phyloP scores from a whole-genome alignment of 129 eudicot genomes.

The Pulicaria dysenterica region DNA sequence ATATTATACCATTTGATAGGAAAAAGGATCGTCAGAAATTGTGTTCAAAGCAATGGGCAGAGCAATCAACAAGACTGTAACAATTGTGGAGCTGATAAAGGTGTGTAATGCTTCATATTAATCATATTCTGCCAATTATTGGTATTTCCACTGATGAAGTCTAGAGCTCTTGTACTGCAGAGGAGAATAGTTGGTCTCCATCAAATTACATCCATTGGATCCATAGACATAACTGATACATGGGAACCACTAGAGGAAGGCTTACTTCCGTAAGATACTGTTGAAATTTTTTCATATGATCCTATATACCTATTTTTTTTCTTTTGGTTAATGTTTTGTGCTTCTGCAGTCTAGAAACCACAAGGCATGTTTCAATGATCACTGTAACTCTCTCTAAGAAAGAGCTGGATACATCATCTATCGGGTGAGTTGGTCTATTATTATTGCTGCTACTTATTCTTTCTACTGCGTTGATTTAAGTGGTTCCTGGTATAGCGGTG shows the following conservation, averaged over 20 bases:
- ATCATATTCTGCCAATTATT: neutral
- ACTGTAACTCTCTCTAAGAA: conserved; percentile 69
- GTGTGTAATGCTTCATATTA: conserved; percentile 28
- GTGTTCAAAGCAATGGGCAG: conserved; percentile 98
- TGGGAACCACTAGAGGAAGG: conserved; percentile 99
- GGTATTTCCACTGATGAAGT: conserved; percentile 1
- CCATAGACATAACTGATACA: conserved; percentile 83
- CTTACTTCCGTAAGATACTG: conserved; percentile 79
- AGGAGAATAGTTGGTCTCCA: conserved; percentile 92
- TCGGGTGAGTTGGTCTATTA: conserved; percentile 64
- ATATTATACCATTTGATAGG: conserved; percentile 42
- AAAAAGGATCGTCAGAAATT: conserved; percentile 72
- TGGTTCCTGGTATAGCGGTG: neutral
- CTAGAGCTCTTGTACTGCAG: conserved; percentile 30
- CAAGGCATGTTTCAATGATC: conserved; percentile 83
- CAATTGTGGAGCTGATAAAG: conserved; percentile 93
- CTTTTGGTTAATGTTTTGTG: conserved; percentile 3
- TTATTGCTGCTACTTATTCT: neutral
- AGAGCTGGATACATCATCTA: conserved; percentile 52
- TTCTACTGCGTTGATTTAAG: neutral
- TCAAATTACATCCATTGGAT: conserved; percentile 80
- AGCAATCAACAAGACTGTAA: conserved; percentile 87
- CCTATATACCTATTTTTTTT: neutral
- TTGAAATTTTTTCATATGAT: neutral
- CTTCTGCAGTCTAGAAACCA: conserved; percentile 65